Conservation (phyloP, 2,329 filamentous ascomycete genomes). For the Bimuria novae-zelandiae region DNA sequence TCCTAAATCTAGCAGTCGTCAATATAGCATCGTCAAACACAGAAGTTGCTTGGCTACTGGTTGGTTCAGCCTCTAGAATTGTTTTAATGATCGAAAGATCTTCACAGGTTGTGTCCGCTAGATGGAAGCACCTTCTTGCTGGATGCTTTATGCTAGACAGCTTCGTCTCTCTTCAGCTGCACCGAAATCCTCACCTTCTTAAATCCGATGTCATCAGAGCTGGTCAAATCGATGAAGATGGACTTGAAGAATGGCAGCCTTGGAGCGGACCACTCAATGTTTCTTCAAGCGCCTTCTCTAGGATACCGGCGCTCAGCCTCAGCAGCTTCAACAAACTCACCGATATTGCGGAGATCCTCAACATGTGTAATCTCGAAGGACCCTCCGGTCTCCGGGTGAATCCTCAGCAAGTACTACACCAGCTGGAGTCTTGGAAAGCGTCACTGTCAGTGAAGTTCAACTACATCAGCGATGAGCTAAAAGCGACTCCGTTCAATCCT, state of each 20-base stretch:
- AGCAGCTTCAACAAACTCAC: conserved; percentile 60
- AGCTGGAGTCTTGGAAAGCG: conserved; percentile 45
- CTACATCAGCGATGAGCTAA: conserved; percentile 21
- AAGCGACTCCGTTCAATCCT: conserved; percentile 25
- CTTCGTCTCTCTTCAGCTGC: conserved; percentile 58
- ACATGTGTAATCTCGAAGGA: conserved; percentile 12
- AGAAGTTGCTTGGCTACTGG: conserved; percentile 65
- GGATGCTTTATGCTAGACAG: conserved; percentile 68
- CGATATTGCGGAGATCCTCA: conserved; percentile 32
- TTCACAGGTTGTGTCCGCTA: conserved; percentile 34
- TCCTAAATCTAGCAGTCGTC: conserved; percentile 61
- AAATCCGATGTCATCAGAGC: conserved; percentile 53
- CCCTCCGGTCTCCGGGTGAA: conserved; percentile 25
- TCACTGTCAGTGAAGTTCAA: conserved; percentile 31
- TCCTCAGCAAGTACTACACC: conserved; percentile 40
- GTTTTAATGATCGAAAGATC: conserved; percentile 49
- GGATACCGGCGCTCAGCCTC: conserved; percentile 48
- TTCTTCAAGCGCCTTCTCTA: conserved; percentile 18
- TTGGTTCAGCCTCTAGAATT: conserved; percentile 67
- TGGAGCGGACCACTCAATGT: conserved; percentile 62
- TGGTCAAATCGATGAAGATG: conserved; percentile 64
- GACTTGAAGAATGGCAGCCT: conserved; percentile 74
- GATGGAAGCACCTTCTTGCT: conserved; percentile 53
- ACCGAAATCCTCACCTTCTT: conserved; percentile 57
- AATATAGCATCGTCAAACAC: conserved; percentile 64